Evolutionary conservation across 2,329 filamentous ascomycete species (phyloP).

Genomic region (Hymenotorrendiella dingleyae): DNA sequence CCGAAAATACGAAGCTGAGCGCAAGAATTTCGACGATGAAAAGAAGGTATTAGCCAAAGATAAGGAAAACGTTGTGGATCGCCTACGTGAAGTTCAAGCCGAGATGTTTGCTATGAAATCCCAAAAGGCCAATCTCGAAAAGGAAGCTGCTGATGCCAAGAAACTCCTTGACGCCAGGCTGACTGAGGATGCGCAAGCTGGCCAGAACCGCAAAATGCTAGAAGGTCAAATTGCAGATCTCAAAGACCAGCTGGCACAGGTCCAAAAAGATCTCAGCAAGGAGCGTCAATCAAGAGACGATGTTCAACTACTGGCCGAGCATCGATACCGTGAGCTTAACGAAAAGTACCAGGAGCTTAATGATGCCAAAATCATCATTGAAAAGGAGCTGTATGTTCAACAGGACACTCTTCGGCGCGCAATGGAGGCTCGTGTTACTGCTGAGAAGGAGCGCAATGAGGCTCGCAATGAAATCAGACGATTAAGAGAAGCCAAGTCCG

Average conservation of each 20-base stretch:
- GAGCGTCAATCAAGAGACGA: slow-evolving; percentile 93
- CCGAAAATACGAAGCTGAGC: slow-evolving; percentile 76
- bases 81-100: slow-evolving; percentile 78
- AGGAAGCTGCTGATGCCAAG: slow-evolving; percentile 85
- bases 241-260: slow-evolving; percentile 76
- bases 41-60: slow-evolving; percentile 64
- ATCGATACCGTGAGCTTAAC: slow-evolving; percentile 76
- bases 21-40: slow-evolving; percentile 71
- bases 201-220: slow-evolving; percentile 72
- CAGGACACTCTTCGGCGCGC: slow-evolving; percentile 85
- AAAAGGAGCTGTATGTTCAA: slow-evolving; percentile 95
- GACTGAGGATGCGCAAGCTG: slow-evolving; percentile 81
- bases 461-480: slow-evolving; percentile 79
- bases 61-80: slow-evolving; percentile 70
- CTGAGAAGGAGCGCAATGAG: slow-evolving; percentile 84
- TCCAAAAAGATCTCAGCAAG: slow-evolving; percentile 82
- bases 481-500: slow-evolving; percentile 75
- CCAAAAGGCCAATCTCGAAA: slow-evolving; percentile 76
- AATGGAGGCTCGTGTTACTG: slow-evolving; percentile 70
- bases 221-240: slow-evolving; percentile 84
- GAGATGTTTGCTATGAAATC: slow-evolving; percentile 82
- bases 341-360: slow-evolving; percentile 83
- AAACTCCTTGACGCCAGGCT: slow-evolving; percentile 80
- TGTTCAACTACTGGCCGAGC: slow-evolving; percentile 82
- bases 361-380: slow-evolving; percentile 92